Conservation (phyloP, 2,329 filamentous ascomycete genomes). For the Sporothrix variecibatus region DNA sequence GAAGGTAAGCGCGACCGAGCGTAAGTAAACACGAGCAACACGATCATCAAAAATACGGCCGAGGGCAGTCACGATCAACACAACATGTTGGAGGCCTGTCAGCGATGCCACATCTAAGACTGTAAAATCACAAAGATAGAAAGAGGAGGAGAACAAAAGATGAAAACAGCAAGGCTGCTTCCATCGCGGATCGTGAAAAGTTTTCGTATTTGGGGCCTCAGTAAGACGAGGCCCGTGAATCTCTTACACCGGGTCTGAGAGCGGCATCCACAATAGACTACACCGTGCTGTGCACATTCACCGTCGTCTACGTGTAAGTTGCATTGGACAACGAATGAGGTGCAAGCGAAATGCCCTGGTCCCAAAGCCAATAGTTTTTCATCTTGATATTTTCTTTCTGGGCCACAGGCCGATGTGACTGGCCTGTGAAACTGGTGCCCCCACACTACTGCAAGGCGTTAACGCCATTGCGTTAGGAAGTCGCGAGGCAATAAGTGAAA, state of each 20-base stretch:
- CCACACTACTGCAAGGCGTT: slow-evolving; percentile 16
- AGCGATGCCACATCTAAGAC: not conserved
- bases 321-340: not conserved
- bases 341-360: not conserved
- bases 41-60: not conserved
- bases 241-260: not conserved
- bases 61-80: not conserved
- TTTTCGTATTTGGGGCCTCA: not conserved
- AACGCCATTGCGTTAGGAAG: not conserved
- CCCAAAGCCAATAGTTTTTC: not conserved
- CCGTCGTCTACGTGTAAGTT: too few species aligned
- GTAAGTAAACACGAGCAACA: not conserved
- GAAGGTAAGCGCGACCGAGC: not conserved
- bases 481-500: not conserved
- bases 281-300: not conserved
- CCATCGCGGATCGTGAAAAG: not conserved
- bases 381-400: not conserved
- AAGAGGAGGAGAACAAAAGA: too few species aligned
- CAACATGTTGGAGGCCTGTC: not conserved
- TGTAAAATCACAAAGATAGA: not conserved
- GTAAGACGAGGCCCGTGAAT: slow-evolving; percentile 6
- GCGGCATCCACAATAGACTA: not conserved
- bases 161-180: not conserved
- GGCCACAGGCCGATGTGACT: not conserved
- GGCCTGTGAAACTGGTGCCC: not conserved